Base-by-base conservation (phyloP, 2,329 filamentous ascomycete genomes). In the Fusarium dlaminii region DNA sequence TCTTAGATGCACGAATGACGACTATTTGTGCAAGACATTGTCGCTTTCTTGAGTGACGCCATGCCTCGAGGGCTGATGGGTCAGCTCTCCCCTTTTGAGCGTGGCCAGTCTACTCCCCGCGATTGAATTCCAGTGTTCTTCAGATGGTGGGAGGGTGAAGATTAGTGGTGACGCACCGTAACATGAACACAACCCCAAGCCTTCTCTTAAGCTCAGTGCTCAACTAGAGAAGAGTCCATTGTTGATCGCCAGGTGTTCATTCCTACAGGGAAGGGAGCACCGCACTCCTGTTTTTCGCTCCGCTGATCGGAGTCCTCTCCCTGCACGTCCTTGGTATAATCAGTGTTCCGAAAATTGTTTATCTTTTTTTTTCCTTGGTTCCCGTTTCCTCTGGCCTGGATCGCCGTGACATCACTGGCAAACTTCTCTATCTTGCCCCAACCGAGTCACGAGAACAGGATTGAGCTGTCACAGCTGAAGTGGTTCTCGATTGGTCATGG, bases 361-460 rank as follows among this genome's bases (percentile, higher is more conserved):
- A 32, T 32, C 22, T 42, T 24, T 29, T 24, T 29, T 45, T 49
- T 60, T 58, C 57, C 71, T 71, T 74, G 71, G 36, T 72, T 60
- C 32, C 60, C 22, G 34, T 40, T 24, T 39, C 43, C 36, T 52
- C 29, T 40, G 80, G 81, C 32, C 81, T 85, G 60, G 87, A 85
- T 18, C 71, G 85, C 17, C 84, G 84, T 22, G 83, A 87, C 68
- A 79, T 87, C 42, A 77, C 85, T 20, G 32, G 34, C 34, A 51
- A 43, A 34, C 42, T 45, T 36, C 51, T 30, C 51, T 42, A 64
- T 64, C 67, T 54, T 58, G 43, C 27, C 66, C 68, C 55, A 46
- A 36, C 43, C 24, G 55, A 61, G 67, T 74, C 72, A 74, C 51
- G 72, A 62, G 72, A 72, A 72, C 63, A 43, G 34, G 45, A 65